Percentiles rank a stretch among this genome's conserved stretches.
These are phyloP conservation scores for Xylaria venustula DNA, from an alignment of 495 filamentous ascomycete genomes.

Conservation along the genomic window DNA sequence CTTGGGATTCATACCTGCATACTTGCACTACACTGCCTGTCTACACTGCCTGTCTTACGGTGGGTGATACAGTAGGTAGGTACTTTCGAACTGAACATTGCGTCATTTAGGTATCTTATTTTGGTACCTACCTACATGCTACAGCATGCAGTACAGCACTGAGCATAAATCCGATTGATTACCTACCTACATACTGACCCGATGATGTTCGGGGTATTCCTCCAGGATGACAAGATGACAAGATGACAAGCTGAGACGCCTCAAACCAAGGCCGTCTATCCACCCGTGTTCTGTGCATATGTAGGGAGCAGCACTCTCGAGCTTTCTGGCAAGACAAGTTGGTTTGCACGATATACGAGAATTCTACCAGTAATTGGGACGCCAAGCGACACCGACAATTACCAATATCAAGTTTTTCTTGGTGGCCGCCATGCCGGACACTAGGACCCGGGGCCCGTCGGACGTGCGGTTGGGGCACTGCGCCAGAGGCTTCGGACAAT, in stretches of 20 bases:
- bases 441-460: constrained; percentile 1
- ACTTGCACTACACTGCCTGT: too few relatives aligned
- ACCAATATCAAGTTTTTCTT: background rate
- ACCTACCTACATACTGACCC: too few relatives aligned
- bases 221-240: background rate
- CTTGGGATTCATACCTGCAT: background rate
- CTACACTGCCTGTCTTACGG: too few relatives aligned
- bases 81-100: background rate
- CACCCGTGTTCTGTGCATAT: background rate
- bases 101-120: background rate
- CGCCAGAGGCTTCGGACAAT: background rate
- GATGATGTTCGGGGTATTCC: background rate
- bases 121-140: background rate
- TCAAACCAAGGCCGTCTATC: background rate
- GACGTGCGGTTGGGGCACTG: constrained; percentile 14
- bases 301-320: background rate
- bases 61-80: background rate
- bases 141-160: too few relatives aligned
- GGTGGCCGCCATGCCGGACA: background rate
- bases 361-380: background rate
- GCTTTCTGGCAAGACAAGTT: background rate
- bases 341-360: background rate
- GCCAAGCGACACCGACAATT: background rate
- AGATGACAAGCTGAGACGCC: background rate
- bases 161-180: too few relatives aligned